Conservation (phyloP, 2,329 filamentous ascomycete genomes). For the Phialocephala subalpina region DNA sequence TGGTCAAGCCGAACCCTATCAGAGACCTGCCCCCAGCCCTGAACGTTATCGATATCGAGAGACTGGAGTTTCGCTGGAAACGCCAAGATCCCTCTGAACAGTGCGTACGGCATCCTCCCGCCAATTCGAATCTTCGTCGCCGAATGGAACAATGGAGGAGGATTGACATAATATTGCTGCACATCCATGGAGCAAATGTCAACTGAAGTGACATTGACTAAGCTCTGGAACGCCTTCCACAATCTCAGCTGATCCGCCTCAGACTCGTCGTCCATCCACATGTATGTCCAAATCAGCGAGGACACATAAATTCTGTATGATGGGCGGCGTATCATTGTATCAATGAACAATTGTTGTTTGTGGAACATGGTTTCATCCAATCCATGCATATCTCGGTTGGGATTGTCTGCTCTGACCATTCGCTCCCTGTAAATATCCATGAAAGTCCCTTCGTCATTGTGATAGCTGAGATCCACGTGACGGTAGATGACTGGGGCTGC, state of each 20-base stretch:
- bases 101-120: not conserved
- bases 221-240: not conserved
- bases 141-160: not conserved
- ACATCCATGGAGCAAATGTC: not conserved
- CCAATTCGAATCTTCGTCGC: not conserved
- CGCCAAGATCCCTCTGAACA: not conserved
- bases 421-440: not conserved
- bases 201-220: not conserved
- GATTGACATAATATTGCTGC: not conserved
- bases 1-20: not conserved
- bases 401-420: not conserved
- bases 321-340: not conserved
- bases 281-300: not conserved
- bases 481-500: not conserved
- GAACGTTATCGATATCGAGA: not conserved
- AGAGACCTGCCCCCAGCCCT: not conserved
- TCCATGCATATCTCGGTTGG: not conserved
- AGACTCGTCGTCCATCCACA: not conserved
- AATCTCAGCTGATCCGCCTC: not conserved
- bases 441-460: not conserved
- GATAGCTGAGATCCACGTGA: slow-evolving; percentile 2
- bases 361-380: not conserved
- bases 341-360: not conserved
- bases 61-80: not conserved
- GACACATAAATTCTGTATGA: not conserved